These are phyloP conservation scores for Phytophthora cryptogea DNA, from an alignment of 352 stramenopile genomes.

Conservation along the genomic window DNA sequence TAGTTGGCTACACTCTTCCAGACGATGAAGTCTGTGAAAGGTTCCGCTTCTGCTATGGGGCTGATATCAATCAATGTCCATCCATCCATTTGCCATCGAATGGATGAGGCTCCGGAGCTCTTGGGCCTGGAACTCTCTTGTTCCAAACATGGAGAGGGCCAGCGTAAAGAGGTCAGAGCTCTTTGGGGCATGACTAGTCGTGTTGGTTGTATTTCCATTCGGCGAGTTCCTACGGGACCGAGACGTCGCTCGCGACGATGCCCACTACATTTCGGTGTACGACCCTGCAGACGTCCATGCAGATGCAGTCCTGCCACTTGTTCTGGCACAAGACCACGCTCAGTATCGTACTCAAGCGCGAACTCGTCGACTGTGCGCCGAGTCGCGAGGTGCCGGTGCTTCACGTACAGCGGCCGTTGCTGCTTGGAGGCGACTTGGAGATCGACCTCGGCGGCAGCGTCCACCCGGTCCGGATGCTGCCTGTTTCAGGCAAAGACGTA, in stretches of 20 bases:
- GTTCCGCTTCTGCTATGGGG: neutral
- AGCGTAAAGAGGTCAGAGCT: conserved; percentile 15
- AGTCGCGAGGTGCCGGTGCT: conserved; percentile 37
- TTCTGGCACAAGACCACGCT: conserved; percentile 40
- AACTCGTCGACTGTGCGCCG: conserved; percentile 25
- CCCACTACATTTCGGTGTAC: conserved; percentile 27
- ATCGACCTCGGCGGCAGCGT: conserved; percentile 28
- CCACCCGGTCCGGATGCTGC: conserved; percentile 35
- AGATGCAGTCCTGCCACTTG: conserved; percentile 36
- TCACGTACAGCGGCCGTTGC: conserved; percentile 16
- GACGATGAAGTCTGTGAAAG: neutral
- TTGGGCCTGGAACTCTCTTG: neutral
- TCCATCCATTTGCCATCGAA: conserved; percentile 22
- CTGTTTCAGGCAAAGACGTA: conserved; percentile 40
- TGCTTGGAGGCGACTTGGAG: conserved; percentile 32
- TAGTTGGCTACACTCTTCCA: conserved; percentile 12
- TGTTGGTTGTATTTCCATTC: conserved; percentile 22
- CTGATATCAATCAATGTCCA: conserved; percentile 15
- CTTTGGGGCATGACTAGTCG: conserved; percentile 19
- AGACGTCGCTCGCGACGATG: conserved; percentile 15
- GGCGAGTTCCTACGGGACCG: neutral
- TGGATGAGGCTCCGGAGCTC: conserved; percentile 12
- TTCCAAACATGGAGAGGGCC: conserved; percentile 20
- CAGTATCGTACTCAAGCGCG: conserved; percentile 31
- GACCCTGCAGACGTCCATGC: conserved; percentile 36